Percentiles rank a stretch among this genome's conserved stretches.
Evolutionary conservation across 352 stramenopile genomes (phyloP).

Genomic region (Pythium rishiriense): DNA sequence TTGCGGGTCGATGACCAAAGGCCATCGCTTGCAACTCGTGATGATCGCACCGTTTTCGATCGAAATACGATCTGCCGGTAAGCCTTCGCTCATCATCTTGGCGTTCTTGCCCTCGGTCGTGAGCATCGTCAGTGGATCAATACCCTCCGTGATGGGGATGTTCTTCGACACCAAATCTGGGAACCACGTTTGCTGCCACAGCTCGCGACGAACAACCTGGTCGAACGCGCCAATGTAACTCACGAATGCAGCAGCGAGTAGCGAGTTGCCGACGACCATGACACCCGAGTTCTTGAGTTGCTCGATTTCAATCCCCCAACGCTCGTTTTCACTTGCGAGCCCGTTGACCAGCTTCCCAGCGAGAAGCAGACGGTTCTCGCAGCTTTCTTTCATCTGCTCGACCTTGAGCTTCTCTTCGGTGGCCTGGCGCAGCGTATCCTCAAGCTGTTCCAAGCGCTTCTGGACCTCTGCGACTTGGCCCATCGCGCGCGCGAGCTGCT

Average conservation of each 20-base stretch:
- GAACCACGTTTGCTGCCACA: constrained; percentile 85
- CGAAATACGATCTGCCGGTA: constrained; percentile 96
- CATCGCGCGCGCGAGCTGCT: constrained; percentile 91
- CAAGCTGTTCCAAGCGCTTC: constrained; percentile 88
- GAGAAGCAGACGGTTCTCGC: constrained; percentile 91
- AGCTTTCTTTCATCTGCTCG: constrained; percentile 94
- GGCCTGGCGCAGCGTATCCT: constrained; percentile 93
- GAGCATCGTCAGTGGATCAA: constrained; percentile 95
- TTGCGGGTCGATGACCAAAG: constrained; percentile 97
- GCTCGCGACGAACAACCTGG: constrained; percentile 85
- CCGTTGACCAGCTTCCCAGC: constrained; percentile 96
- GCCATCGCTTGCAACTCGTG: constrained; percentile 97
- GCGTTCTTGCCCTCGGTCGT: constrained; percentile 96
- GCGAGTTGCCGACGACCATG: constrained; percentile 96
- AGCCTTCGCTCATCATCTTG: constrained; percentile 97
- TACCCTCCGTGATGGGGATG: constrained; percentile 94
- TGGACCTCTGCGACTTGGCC: constrained; percentile 94
- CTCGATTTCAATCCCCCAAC: constrained; percentile 97
- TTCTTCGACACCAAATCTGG: constrained; percentile 89
- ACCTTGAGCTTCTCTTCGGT: constrained; percentile 96
- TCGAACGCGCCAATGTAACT: constrained; percentile 98
- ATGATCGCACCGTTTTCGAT: constrained; percentile 98
- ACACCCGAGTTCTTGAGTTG: constrained; percentile 93
- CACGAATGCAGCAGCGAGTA: constrained; percentile 96
- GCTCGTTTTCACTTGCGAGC: constrained; percentile 95